These are phyloP conservation scores for Apophysomyces elegans DNA, from an alignment of 371 early-diverging fungal species.

Conservation along the genomic window DNA sequence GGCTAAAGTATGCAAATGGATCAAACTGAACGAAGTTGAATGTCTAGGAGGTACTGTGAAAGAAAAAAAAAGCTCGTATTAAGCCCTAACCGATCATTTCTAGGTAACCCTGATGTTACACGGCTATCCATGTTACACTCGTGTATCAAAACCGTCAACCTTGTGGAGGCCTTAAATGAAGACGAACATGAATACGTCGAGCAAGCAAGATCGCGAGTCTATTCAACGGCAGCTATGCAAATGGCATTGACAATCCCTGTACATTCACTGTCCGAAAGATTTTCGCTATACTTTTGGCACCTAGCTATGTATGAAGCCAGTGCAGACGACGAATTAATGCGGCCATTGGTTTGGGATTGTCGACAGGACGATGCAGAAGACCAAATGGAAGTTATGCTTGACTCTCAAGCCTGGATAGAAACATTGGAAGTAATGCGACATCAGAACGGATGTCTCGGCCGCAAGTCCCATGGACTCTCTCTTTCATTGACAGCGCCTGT, in stretches of 20 bases:
- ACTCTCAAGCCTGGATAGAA: conserved; percentile 36
- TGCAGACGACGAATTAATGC: conserved; percentile 24
- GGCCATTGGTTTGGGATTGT: conserved; percentile 31
- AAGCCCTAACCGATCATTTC: neutral
- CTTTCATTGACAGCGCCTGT: conserved; percentile 40
- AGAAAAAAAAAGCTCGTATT: neutral
- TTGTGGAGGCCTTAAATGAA: conserved; percentile 41
- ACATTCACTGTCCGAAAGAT: conserved; percentile 17
- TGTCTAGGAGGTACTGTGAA: conserved; percentile 32
- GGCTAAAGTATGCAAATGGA: conserved; percentile 41
- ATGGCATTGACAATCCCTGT: conserved; percentile 24
- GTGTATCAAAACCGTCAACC: conserved; percentile 44
- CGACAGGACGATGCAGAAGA: conserved; percentile 28
- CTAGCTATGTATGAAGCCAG: conserved; percentile 30
- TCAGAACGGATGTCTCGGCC: conserved; percentile 14
- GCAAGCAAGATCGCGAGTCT: conserved; percentile 32
- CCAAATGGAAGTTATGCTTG: conserved; percentile 25
- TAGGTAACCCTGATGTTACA: conserved; percentile 24
- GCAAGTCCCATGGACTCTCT: conserved; percentile 3
- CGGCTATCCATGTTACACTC: conserved; percentile 34
- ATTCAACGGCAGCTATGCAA: conserved; percentile 50
- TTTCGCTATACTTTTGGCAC: conserved; percentile 33
- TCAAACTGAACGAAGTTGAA: conserved; percentile 44
- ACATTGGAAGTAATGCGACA: conserved; percentile 29
- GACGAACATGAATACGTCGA: conserved; percentile 24